Percentiles rank a stretch among this genome's conserved stretches.
Conservation (phyloP, 768 basidiomycete species). For the Xerocomellus amylosporus region DNA sequence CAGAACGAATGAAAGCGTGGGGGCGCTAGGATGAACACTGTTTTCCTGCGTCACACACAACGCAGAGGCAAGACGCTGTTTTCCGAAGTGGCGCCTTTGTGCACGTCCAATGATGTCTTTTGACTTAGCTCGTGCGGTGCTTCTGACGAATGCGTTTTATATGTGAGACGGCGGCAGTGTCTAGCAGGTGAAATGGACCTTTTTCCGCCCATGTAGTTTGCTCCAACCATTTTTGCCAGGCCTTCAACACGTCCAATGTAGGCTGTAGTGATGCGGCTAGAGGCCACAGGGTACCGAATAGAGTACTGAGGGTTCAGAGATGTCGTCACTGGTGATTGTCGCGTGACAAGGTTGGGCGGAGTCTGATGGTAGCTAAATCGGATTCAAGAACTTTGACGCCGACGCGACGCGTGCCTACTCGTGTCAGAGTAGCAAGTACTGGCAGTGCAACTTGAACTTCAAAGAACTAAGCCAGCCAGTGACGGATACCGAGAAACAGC, state of each 20-base stretch:
- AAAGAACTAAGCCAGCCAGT: not conserved
- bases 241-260: not conserved
- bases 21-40: not conserved
- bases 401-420: too few relatives aligned
- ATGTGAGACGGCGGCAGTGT: not conserved
- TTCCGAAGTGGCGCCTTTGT: constrained; percentile 61
- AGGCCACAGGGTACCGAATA: too few relatives aligned
- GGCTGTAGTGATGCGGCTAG: not conserved
- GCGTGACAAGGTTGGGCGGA: too few relatives aligned
- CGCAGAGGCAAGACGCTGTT: constrained; percentile 52
- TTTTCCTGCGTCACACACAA: constrained; percentile 25
- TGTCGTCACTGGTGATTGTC: not conserved
- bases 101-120: constrained; percentile 54
- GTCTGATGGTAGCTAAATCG: too few relatives aligned
- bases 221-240: constrained; percentile 50
- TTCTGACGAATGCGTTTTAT: constrained; percentile 38
- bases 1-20: constrained; percentile 9
- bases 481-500: not conserved
- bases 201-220: constrained; percentile 77
- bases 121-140: constrained; percentile 52
- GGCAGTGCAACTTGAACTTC: not conserved
- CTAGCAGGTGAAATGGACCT: constrained; percentile 37
- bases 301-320: too few relatives aligned
- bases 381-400: too few relatives aligned
- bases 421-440: not conserved